These are phyloP conservation scores for Thielaviopsis ethacetica DNA, from an alignment of 2,329 filamentous ascomycete species.

Conservation along the genomic window DNA sequence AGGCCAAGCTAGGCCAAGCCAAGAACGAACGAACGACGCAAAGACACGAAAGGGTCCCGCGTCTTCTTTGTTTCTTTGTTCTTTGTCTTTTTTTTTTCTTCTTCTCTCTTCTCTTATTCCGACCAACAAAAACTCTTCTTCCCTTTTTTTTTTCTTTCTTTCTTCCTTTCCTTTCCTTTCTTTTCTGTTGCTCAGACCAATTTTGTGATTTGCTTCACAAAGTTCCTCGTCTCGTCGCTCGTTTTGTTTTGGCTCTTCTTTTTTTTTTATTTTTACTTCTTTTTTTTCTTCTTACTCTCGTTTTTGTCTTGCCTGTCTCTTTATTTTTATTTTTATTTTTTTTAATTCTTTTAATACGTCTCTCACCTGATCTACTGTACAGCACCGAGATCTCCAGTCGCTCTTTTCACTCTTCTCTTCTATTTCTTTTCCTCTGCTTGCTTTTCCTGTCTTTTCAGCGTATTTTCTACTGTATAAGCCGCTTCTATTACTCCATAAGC, in stretches of 20 bases:
- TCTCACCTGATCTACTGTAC: background rate
- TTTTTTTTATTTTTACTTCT: background rate
- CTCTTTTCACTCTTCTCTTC: background rate
- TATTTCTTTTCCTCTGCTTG: too few species aligned
- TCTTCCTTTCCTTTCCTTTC: background rate
- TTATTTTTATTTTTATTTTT: background rate
- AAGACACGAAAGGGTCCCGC: background rate
- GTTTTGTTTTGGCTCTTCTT: background rate
- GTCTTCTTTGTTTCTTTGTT: too few species aligned
- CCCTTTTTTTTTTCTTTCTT: background rate
- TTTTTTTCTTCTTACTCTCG: background rate
- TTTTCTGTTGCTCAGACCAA: background rate
- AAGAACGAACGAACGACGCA: background rate
- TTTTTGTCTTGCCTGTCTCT: background rate
- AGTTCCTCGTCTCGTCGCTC: background rate
- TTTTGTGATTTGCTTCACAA: background rate
- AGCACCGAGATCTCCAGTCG: background rate
- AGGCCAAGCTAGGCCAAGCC: too few species aligned
- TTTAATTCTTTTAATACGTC: background rate
- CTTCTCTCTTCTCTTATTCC: background rate
- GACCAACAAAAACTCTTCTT: background rate
- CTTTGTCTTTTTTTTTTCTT: background rate
- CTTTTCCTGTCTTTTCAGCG: background rate
- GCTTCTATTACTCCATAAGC: too few species aligned
- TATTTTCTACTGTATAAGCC: background rate